Evolutionary conservation across 148 eudicot genomes (phyloP), one percentile per base, ranked within the genome.

Genomic region (Limonium bicolor): DNA sequence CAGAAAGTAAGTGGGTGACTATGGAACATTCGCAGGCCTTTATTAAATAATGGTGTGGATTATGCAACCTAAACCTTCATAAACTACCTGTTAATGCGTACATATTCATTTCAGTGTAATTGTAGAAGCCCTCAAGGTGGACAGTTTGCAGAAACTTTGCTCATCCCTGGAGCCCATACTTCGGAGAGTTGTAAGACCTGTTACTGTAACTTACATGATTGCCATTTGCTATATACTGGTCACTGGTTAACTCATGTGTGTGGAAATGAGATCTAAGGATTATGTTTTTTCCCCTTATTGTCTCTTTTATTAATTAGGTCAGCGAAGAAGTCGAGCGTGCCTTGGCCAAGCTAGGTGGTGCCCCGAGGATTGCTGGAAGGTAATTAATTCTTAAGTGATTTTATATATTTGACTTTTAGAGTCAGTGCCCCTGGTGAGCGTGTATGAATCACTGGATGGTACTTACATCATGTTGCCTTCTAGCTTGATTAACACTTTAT

Each of bases 261-360:
- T 15, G 2, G 11, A 10, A 2, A 5, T 32, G 36, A 10, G 1
- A 10, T n/a, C n/a, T n/a, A n/a, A n/a, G n/a, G n/a, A n/a, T 30
- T 27, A 6, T 33, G 7, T 23, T 15, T n/a, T 35, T 5, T 19
- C 16, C 11, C 17, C 30, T 26, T 24, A 50, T 13, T 34, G 29
- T 24, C 33, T 4, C 11, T 11, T 18, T 30, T 25, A 6, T 20
- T 13, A 18, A 55, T 50, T 62, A 87, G 96, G 96, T 87, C 39
- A 87, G 96, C 57, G 96, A 87, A 62, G 96, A 87, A 63, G 94
- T 87, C 20, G 96, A 87, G 64, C 96, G 96, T 42, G 96, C 96
- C 62, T 69, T 87, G 66, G 77, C 90, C n/a, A 82, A 69, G 69
- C 61, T 87, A 30, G 85, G 77, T n/a, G n/a, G n/a, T 8, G 82